Conservation (phyloP, 208 protist genomes). For the Wallacemonas sp. region DNA sequence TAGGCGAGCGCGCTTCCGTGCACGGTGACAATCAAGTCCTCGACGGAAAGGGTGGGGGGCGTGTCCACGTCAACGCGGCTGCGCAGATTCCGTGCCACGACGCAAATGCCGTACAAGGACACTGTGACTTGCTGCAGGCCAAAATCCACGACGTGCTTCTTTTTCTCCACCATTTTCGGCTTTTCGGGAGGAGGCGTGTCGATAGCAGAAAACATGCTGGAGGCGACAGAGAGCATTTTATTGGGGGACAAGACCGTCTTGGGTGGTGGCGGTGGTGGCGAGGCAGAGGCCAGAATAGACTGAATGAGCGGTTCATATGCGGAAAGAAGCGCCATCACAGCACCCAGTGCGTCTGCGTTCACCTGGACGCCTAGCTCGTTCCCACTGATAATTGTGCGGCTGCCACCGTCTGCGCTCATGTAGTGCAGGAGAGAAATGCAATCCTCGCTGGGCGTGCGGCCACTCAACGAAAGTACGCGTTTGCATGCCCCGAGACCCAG, state of each 20-base stretch:
- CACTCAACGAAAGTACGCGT: background rate
- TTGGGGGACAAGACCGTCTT: background rate
- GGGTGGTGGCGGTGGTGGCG: background rate
- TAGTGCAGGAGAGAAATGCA: constrained; percentile 10
- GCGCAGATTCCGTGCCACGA: constrained; percentile 7
- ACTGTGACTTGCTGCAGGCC: constrained; percentile 9
- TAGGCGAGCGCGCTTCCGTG: constrained; percentile 4
- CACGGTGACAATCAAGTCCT: constrained; percentile 17
- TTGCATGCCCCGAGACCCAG: constrained; percentile 12
- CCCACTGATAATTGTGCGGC: constrained; percentile 1
- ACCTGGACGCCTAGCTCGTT: constrained; percentile 7
- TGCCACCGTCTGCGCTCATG: constrained; percentile 1
- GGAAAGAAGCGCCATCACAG: background rate
- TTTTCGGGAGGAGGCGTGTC: background rate
- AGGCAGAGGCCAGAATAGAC: background rate
- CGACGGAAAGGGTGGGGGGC: constrained; percentile 4
- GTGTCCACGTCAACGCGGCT: background rate
- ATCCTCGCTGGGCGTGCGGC: background rate
- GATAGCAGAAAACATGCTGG: background rate
- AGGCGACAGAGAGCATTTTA: background rate
- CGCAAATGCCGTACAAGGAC: background rate
- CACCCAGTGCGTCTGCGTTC: constrained; percentile 13
- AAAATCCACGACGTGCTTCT: background rate
- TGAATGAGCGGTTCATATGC: constrained; percentile 6
- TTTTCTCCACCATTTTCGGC: background rate